A percentile compares a stretch with the other conserved stretches of the same genome.
phyloP scores from a whole-genome alignment of 768 basidiomycete genomes.

The Coprinellus micaceus region DNA sequence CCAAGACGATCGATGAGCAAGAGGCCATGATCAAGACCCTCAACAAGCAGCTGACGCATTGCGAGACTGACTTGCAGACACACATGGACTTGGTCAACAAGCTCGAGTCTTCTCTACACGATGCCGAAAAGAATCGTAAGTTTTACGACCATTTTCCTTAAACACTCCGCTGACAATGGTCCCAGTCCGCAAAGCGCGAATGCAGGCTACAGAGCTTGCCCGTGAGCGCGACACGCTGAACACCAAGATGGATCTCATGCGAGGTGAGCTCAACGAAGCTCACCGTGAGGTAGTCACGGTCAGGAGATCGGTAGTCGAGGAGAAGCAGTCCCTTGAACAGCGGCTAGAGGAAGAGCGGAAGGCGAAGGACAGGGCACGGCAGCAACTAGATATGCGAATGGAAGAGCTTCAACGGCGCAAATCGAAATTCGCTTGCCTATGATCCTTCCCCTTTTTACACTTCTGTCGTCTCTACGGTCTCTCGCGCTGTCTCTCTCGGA shows the following conservation, averaged over 20 bases:
- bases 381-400: conserved; percentile 84
- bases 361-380: conserved; percentile 84
- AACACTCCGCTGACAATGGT: conserved; percentile 6
- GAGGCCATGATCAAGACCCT: conserved; percentile 90
- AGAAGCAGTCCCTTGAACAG: conserved; percentile 83
- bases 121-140: conserved; percentile 91
- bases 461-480: conserved; percentile 1
- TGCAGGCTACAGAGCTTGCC: conserved; percentile 88
- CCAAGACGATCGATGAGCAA: conserved; percentile 76
- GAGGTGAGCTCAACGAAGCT: conserved; percentile 70
- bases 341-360: conserved; percentile 82
- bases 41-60: conserved; percentile 91
- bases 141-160: conserved; percentile 17
- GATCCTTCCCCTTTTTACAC: conserved; percentile 19
- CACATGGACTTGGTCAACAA: conserved; percentile 88
- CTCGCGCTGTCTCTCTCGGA: conserved; percentile 9
- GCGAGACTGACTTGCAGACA: conserved; percentile 85
- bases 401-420: conserved; percentile 82
- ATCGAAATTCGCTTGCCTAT: conserved; percentile 90
- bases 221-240: conserved; percentile 79
- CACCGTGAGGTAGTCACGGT: conserved; percentile 77
- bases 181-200: conserved; percentile 86
- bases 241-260: conserved; percentile 60
- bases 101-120: conserved; percentile 81
- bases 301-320: conserved; percentile 78